These are phyloP conservation scores for Malus fusca DNA, from an alignment of 306 rosid species.

Conservation along the genomic window DNA sequence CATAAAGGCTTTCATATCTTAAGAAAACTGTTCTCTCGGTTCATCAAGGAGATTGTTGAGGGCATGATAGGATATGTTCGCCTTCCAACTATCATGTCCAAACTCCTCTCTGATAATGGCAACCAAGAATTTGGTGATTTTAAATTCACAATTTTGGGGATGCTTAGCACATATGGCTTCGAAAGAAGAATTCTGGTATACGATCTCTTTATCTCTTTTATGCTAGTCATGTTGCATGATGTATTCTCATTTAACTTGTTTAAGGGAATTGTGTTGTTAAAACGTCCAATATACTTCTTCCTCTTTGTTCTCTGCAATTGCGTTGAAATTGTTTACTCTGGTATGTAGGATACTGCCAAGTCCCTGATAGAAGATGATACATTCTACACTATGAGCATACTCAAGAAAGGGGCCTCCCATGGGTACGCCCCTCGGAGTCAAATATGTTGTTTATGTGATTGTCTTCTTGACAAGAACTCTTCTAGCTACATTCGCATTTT, in stretches of 20 bases:
- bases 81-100: slow-evolving; percentile 89
- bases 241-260: too few species aligned
- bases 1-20: slow-evolving; percentile 44
- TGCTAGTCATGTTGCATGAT: background rate
- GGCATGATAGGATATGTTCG: slow-evolving; percentile 94
- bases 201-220: background rate
- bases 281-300: background rate
- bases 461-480: slow-evolving; percentile 55
- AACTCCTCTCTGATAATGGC: slow-evolving; percentile 91
- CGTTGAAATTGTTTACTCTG: background rate
- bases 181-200: slow-evolving; percentile 97
- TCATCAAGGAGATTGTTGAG: slow-evolving; percentile 92
- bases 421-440: slow-evolving; percentile 77
- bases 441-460: slow-evolving; percentile 65
- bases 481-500: slow-evolving; percentile 70
- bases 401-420: slow-evolving; percentile 91
- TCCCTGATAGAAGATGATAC: slow-evolving; percentile 92
- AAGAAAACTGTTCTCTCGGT: slow-evolving; percentile 69
- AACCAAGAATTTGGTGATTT: slow-evolving; percentile 94
- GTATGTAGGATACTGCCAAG: slow-evolving; percentile 78
- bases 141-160: slow-evolving; percentile 84
- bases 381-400: slow-evolving; percentile 84
- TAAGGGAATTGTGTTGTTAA: too few species aligned
- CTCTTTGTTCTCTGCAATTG: background rate
- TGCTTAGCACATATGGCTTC: slow-evolving; percentile 91